phyloP scores from a whole-genome alignment of 225 moss, liverwort and hornwort genomes.

The Bryoerythrophyllum caledonicum region DNA sequence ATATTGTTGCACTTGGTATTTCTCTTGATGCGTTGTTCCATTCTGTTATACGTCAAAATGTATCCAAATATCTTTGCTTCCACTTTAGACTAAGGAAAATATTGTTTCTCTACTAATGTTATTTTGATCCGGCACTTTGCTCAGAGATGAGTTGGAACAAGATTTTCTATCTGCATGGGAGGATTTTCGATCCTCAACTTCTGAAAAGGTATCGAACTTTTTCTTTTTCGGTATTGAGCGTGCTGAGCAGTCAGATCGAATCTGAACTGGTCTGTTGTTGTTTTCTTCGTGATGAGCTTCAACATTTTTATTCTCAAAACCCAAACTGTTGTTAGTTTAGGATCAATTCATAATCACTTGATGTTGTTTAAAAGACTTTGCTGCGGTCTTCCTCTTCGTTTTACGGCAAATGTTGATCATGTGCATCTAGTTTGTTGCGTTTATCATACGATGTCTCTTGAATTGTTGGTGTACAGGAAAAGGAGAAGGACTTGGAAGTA shows the following conservation, averaged over 20 bases:
- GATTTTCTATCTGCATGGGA: conserved; percentile 39
- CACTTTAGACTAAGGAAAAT: neutral
- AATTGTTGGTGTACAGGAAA: conserved; percentile 45
- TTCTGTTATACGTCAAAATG: neutral
- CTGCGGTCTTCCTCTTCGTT: neutral
- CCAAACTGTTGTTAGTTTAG: neutral
- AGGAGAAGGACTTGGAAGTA: conserved; percentile 85
- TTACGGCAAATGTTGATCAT: neutral
- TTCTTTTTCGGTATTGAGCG: neutral
- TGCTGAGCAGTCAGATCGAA: neutral
- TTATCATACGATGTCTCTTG: neutral
- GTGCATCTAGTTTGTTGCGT: neutral
- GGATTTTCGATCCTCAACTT: conserved; percentile 35
- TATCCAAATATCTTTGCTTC: neutral
- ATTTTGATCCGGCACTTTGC: neutral
- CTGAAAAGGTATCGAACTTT: conserved; percentile 23
- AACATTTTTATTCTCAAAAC: neutral
- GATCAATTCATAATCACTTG: neutral
- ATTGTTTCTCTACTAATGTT: neutral
- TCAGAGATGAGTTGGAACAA: conserved; percentile 39
- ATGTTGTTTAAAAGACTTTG: neutral
- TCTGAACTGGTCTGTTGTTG: neutral
- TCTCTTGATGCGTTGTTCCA: neutral
- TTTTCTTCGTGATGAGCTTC: neutral
- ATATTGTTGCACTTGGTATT: neutral